Evolutionary conservation across 345 rosid genomes (phyloP).

Genomic region (Eutrema heterophyllum): DNA sequence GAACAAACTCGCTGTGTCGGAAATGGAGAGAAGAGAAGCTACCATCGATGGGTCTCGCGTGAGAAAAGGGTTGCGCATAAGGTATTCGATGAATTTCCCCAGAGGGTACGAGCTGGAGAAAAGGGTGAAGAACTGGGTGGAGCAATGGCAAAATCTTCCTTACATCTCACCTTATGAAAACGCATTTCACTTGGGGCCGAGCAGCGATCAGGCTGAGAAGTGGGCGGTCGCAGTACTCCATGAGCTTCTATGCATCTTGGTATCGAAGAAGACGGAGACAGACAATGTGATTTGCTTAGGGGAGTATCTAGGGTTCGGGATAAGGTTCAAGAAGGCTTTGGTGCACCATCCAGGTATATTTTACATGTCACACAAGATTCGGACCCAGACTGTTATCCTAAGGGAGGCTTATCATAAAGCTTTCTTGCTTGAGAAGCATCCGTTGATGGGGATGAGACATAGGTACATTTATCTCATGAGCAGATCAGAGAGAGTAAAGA

Average conservation of each 20-base stretch:
- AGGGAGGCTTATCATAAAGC: slow-evolving; percentile 71
- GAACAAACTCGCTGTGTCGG: slow-evolving; percentile 50
- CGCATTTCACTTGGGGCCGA: slow-evolving; percentile 54
- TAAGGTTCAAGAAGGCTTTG: slow-evolving; percentile 57
- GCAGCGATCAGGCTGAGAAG: slow-evolving; percentile 71
- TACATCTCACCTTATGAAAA: slow-evolving; percentile 73
- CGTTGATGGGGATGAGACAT: slow-evolving; percentile 78
- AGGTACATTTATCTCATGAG: slow-evolving; percentile 70
- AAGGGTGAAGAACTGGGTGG: slow-evolving; percentile 64
- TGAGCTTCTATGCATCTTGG: slow-evolving; percentile 60
- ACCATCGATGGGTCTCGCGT: not conserved
- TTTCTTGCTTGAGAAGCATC: slow-evolving; percentile 63
- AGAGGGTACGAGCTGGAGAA: slow-evolving; percentile 63
- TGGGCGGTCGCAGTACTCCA: slow-evolving; percentile 77
- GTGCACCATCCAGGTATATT: slow-evolving; percentile 81
- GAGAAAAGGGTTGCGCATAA: slow-evolving; percentile 40
- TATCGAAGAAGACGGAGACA: slow-evolving; percentile 73
- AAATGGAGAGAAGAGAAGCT: slow-evolving; percentile 55
- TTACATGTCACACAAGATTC: slow-evolving; percentile 71
- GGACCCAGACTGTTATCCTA: slow-evolving; percentile 77
- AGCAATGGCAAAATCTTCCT: slow-evolving; percentile 72
- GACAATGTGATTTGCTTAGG: slow-evolving; percentile 60
- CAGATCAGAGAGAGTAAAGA: slow-evolving; percentile 23
- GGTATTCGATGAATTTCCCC: slow-evolving; percentile 68
- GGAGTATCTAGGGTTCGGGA: slow-evolving; percentile 58